Evolutionary conservation across 2,329 filamentous ascomycete genomes (phyloP).

Genomic region (Cladosporium sp.): DNA sequence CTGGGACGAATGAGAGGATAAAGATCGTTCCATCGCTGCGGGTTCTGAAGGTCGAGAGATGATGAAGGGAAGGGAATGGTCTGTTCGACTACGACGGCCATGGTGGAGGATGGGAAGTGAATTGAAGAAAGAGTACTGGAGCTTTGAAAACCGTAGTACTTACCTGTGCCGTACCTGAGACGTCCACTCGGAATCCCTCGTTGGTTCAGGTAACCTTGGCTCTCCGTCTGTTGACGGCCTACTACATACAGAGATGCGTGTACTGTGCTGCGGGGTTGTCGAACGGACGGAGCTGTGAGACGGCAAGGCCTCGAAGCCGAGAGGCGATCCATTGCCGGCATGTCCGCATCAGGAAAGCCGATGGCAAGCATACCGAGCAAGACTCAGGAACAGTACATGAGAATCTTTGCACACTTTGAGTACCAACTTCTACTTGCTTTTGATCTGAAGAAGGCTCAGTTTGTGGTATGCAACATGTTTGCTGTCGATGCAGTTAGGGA

Average conservation of each 20-base stretch:
- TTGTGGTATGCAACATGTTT: not conserved
- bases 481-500: no score
- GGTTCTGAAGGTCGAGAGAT: slow-evolving; percentile 28
- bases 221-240: slow-evolving; percentile 2
- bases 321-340: not conserved
- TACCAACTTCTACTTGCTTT: no score
- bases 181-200: slow-evolving; percentile 3
- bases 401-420: no score
- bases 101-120: slow-evolving; percentile 11
- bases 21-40: slow-evolving; percentile 30
- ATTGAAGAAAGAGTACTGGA: not conserved
- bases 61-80: slow-evolving; percentile 30
- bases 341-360: not conserved
- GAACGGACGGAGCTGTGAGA: not conserved
- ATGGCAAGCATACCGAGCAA: not conserved
- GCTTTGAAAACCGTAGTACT: not conserved
- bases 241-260: slow-evolving; percentile 12
- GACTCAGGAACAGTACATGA: no score
- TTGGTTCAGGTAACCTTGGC: slow-evolving; percentile 4
- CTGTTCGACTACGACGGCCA: slow-evolving; percentile 35
- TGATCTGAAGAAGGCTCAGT: no score
- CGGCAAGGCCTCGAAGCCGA: not conserved
- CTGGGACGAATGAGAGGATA: slow-evolving; percentile 32
- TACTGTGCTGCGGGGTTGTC: slow-evolving; percentile 8
- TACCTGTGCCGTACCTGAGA: not conserved